phyloP scores from a whole-genome alignment of 139 green algal genomes.

The Chlamydomonas incerta region DNA sequence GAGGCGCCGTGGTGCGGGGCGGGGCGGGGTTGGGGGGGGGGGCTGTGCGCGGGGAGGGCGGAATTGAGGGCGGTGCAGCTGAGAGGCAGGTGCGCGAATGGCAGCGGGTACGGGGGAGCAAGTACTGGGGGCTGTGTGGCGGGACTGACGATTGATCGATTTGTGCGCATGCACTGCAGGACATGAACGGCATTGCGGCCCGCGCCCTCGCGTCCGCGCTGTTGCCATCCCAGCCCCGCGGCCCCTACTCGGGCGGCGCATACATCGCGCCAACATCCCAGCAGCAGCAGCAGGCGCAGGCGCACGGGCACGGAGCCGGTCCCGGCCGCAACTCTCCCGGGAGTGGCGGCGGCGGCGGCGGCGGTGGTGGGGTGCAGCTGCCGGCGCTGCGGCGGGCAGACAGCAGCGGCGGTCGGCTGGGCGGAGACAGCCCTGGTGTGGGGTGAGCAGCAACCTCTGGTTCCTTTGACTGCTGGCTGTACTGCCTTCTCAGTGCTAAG shows the following conservation, averaged over 20 bases:
- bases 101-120: no score
- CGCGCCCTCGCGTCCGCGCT: conserved; percentile 63
- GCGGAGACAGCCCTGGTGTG: not conserved
- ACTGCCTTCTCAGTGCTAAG: no score
- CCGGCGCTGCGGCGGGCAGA: conserved; percentile 7
- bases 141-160: no score
- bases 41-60: no score
- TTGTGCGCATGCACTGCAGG: conserved; percentile 45
- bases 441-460: no score
- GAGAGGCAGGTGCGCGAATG: no score
- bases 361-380: not conserved
- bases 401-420: not conserved
- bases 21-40: no score
- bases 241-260: not conserved
- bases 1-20: no score
- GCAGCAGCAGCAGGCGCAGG: not conserved
- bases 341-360: not conserved
- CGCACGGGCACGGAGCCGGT: not conserved
- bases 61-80: no score
- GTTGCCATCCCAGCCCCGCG: conserved; percentile 57
- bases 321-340: not conserved
- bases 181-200: conserved; percentile 82
- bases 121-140: no score
- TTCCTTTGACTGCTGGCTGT: no score
- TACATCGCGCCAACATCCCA: not conserved